phyloP scores from a whole-genome alignment of 1,139 yeast genomes.

The Chernovozyma aurita region DNA sequence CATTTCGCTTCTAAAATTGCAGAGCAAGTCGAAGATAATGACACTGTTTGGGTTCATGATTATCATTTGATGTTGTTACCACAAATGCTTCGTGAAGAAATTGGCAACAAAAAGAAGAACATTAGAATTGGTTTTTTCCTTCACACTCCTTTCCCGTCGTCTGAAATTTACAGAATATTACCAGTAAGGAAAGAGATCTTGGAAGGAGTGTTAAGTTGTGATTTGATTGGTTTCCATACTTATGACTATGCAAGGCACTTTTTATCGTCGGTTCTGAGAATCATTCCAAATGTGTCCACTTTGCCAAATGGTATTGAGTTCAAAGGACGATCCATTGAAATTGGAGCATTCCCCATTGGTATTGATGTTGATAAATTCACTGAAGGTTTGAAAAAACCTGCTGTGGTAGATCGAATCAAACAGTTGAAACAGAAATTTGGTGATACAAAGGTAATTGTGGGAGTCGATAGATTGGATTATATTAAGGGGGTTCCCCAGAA shows the following conservation, averaged over 20 bases:
- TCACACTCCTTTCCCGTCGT: constrained; percentile 97
- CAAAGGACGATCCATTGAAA: constrained; percentile 70
- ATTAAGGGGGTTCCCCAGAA: constrained; percentile 98
- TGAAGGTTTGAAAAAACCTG: constrained; percentile 64
- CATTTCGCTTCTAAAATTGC: constrained; percentile 77
- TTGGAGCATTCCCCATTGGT: constrained; percentile 98
- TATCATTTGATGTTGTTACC: constrained; percentile 96
- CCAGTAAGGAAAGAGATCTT: constrained; percentile 94
- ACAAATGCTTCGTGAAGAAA: constrained; percentile 71
- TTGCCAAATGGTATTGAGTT: constrained; percentile 89
- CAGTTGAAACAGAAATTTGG: constrained; percentile 60
- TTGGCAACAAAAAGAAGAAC: constrained; percentile 46
- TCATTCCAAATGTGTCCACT: constrained; percentile 69
- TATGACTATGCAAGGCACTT: constrained; percentile 99
- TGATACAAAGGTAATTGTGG: constrained; percentile 80
- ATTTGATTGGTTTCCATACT: constrained; percentile 96
- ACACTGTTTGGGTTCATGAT: constrained; percentile 96
- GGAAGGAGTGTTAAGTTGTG: constrained; percentile 89
- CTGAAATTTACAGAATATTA: constrained; percentile 90
- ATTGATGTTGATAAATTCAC: constrained; percentile 90
- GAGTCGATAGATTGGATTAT: constrained; percentile 92
- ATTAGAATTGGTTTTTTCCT: constrained; percentile 87
- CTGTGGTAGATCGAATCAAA: constrained; percentile 62
- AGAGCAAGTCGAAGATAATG: constrained; percentile 70
- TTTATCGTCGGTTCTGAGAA: constrained; percentile 83